These are phyloP conservation scores for Keithomyces neogunnii DNA, from an alignment of 2,329 filamentous ascomycete genomes.

Conservation along the genomic window DNA sequence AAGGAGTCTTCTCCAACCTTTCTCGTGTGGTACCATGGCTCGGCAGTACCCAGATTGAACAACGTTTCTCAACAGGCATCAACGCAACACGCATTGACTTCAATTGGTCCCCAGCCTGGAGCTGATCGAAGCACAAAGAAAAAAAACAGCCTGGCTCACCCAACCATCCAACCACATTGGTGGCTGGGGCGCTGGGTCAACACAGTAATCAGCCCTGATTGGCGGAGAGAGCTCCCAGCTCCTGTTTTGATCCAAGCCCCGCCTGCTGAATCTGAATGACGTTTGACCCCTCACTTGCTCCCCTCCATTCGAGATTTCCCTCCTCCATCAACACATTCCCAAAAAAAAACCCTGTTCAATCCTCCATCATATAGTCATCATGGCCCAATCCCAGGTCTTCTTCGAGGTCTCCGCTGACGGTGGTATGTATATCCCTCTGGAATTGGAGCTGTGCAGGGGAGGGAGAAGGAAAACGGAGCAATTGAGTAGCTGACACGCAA, in stretches of 20 bases:
- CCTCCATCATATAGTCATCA: not conserved
- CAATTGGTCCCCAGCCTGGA: too few species aligned
- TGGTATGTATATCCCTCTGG: conserved; percentile 6
- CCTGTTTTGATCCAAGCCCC: conserved; percentile 1
- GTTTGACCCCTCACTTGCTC: conserved; percentile 7
- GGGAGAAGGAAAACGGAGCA: not conserved
- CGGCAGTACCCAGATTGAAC: too few species aligned
- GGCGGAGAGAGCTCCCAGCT: conserved; percentile 1
- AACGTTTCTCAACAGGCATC: not conserved
- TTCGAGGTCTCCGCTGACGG: conserved; percentile 9
- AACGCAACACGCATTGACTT: not conserved
- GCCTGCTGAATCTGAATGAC: conserved; percentile 7
- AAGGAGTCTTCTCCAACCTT: too few species aligned
- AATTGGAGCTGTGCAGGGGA: not conserved
- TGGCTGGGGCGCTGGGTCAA: not conserved
- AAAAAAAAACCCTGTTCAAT: not conserved
- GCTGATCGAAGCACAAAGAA: not conserved
- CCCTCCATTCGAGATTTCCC: conserved; percentile 2
- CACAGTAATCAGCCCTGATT: conserved; percentile 1
- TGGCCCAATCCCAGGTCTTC: conserved; percentile 8
- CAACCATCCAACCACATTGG: not conserved
- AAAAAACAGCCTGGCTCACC: not conserved
- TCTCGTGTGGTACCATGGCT: too few species aligned
- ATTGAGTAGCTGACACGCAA: not conserved
- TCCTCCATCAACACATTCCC: not conserved